Conservation (phyloP, 352 stramenopile species). For the Phytopythium ostracodes region DNA sequence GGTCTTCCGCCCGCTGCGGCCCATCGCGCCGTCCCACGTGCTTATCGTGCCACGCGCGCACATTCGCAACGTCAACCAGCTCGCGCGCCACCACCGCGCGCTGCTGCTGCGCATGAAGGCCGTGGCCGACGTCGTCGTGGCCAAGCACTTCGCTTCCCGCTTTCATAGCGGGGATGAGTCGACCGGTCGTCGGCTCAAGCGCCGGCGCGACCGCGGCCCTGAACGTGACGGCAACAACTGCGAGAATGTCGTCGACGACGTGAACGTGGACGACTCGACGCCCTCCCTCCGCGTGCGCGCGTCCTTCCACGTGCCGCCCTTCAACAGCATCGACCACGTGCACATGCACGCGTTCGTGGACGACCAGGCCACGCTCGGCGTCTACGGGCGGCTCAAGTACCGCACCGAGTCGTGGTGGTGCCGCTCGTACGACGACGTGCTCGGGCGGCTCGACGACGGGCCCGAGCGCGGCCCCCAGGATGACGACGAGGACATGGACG, state of each 20-base stretch:
- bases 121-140: conserved; percentile 50
- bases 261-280: not conserved
- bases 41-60: conserved; percentile 77
- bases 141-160: conserved; percentile 5
- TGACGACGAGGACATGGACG: not conserved
- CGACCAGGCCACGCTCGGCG: conserved; percentile 30
- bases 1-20: conserved; percentile 73
- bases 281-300: conserved; percentile 64
- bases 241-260: not conserved
- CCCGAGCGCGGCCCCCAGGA: not conserved
- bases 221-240: not conserved
- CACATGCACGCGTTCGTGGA: conserved; percentile 85
- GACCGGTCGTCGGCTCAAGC: not conserved
- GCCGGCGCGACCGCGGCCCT: not conserved
- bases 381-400: conserved; percentile 75
- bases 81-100: conserved; percentile 39
- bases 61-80: conserved; percentile 74
- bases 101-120: conserved; percentile 62
- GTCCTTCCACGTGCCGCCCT: conserved; percentile 83
- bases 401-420: conserved; percentile 82
- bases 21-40: conserved; percentile 65
- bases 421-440: conserved; percentile 69
- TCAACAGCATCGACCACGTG: conserved; percentile 89
- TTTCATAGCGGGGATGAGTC: not conserved
- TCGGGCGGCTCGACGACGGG: conserved; percentile 26